Conservation (phyloP, 148 eudicot genomes). For the Rhododendron henanense region DNA sequence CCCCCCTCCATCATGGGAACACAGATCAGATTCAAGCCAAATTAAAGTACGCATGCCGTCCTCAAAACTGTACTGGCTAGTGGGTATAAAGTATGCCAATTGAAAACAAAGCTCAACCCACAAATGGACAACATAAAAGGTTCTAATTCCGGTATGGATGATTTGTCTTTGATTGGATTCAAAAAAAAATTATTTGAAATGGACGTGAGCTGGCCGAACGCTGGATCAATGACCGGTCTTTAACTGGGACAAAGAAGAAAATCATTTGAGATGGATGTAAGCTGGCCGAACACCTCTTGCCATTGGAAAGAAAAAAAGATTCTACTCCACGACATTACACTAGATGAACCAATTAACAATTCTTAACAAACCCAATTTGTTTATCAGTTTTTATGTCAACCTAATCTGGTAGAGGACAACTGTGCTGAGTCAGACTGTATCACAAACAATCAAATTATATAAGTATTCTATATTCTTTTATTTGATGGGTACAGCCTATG, state of each 20-base stretch:
- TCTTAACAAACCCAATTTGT: not conserved
- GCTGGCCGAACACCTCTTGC: not conserved
- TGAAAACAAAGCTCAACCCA: not conserved
- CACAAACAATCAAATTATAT: not conserved
- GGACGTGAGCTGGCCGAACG: not conserved
- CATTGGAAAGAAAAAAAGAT: too few relatives aligned
- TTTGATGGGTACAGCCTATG: not conserved
- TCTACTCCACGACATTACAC: not conserved
- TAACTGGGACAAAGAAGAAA: too few relatives aligned
- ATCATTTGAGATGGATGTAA: not conserved
- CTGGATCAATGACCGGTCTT: too few relatives aligned
- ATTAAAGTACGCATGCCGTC: not conserved
- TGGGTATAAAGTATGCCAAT: not conserved
- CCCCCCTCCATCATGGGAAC: not conserved
- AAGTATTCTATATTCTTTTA: not conserved
- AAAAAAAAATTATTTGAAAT: too few relatives aligned
- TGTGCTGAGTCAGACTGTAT: not conserved
- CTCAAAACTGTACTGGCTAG: not conserved
- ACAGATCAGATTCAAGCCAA: not conserved
- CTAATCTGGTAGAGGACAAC: not conserved
- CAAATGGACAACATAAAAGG: not conserved
- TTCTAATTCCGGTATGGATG: too few relatives aligned
- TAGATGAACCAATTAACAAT: not conserved
- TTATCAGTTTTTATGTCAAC: not conserved
- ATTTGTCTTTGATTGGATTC: rapidly evolving